A percentile compares a stretch with the other conserved stretches of the same genome.
phyloP scores from a whole-genome alignment of 139 green algal species.

The Micromonas pusilla region DNA sequence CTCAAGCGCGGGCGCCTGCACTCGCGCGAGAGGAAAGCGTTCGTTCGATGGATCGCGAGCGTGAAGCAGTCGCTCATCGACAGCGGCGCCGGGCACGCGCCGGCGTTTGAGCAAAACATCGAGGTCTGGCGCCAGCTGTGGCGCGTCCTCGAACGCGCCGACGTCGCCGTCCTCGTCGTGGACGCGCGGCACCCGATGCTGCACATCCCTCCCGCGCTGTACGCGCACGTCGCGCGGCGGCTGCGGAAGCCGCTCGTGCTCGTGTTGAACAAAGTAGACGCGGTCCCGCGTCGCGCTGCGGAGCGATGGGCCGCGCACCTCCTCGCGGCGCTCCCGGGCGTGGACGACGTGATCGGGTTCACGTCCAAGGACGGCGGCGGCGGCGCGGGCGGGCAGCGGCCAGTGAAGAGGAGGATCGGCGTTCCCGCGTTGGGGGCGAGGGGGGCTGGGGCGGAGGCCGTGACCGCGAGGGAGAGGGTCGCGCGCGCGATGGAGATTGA shows the following conservation, averaged over 20 bases:
- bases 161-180: slow-evolving; percentile 88
- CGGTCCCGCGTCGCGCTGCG: not conserved
- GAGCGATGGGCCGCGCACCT: slow-evolving; percentile 15
- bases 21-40: slow-evolving; percentile 21
- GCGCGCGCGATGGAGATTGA: no score
- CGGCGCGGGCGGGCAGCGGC: not conserved
- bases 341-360: slow-evolving; percentile 17
- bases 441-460: no score
- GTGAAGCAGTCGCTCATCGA: slow-evolving; percentile 12
- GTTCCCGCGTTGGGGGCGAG: not conserved
- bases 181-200: slow-evolving; percentile 88
- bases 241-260: slow-evolving; percentile 39
- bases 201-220: slow-evolving; percentile 53
- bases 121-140: slow-evolving; percentile 98
- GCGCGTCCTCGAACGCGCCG: slow-evolving; percentile 87
- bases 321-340: not conserved
- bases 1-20: not conserved
- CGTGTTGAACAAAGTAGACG: slow-evolving; percentile 56
- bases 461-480: not conserved
- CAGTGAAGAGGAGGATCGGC: slow-evolving; percentile 18
- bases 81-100: slow-evolving; percentile 48
- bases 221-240: slow-evolving; percentile 14
- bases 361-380: slow-evolving; percentile 13
- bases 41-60: slow-evolving; percentile 1
- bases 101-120: slow-evolving; percentile 98